A percentile compares a stretch with the other conserved stretches of the same genome.
phyloP scores from a whole-genome alignment of 2,329 filamentous ascomycete species.

The Sphaerulina populicola region DNA sequence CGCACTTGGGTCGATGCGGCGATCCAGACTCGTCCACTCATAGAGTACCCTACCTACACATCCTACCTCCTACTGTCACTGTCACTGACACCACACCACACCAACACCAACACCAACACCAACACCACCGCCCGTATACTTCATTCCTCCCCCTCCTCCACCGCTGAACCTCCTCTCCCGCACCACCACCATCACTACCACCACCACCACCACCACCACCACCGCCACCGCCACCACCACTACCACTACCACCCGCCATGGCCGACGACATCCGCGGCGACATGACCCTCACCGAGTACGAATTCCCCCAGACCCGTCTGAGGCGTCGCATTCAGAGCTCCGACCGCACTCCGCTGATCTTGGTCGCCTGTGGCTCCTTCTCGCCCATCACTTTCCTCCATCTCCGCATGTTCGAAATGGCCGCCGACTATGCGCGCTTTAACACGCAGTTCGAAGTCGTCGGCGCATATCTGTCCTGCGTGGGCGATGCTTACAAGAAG shows the following conservation, averaged over 20 bases:
- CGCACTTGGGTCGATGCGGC: too few species aligned
- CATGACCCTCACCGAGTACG: constrained; percentile 44
- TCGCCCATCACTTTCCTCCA: constrained; percentile 53
- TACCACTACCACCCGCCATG: constrained; percentile 19
- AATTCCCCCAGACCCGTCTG: constrained; percentile 54
- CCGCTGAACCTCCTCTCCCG: too few species aligned
- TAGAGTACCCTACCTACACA: too few species aligned
- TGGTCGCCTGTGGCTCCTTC: constrained; percentile 58
- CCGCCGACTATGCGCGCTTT: constrained; percentile 67
- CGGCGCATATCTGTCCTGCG: constrained; percentile 76
- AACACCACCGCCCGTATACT: neutral
- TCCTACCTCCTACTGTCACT: too few species aligned
- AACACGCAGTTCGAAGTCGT: constrained; percentile 74
- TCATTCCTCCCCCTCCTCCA: too few species aligned
- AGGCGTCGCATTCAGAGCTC: constrained; percentile 49
- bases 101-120: neutral
- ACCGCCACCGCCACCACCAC: too few species aligned
- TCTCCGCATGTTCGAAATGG: constrained; percentile 82
- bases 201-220: too few species aligned
- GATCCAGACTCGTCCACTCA: too few species aligned
- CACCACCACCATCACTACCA: too few species aligned
- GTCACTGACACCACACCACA: neutral
- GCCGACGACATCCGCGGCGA: constrained; percentile 23
- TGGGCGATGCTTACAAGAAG: constrained; percentile 70
- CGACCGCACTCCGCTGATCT: constrained; percentile 54